Conservation (phyloP, 2,329 filamentous ascomycete genomes). For the Nemania sp. region DNA sequence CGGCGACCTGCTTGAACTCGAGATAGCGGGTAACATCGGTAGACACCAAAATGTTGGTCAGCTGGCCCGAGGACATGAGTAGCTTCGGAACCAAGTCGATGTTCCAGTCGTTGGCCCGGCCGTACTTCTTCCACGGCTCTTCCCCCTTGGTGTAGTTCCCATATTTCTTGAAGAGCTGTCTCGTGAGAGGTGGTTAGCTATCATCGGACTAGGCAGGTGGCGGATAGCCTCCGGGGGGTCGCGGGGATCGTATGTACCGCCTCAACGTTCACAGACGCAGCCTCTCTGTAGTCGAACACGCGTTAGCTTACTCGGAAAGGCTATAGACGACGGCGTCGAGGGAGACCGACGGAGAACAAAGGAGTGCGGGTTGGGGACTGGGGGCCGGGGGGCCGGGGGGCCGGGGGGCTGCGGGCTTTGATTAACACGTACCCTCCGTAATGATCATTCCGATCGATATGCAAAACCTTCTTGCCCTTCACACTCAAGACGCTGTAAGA, state of each 20-base stretch:
- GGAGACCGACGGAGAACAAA: conserved; percentile 19
- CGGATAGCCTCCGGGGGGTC: conserved; percentile 12
- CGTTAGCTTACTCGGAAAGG: conserved; percentile 25
- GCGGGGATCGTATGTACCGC: conserved; percentile 60
- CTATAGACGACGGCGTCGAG: conserved; percentile 33
- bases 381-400: no score
- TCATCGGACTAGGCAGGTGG: conserved; percentile 17
- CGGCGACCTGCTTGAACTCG: conserved; percentile 92
- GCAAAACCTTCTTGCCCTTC: conserved; percentile 98
- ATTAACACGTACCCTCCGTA: conserved; percentile 95
- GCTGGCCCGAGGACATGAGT: conserved; percentile 96
- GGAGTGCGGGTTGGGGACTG: no score
- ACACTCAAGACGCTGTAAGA: conserved; percentile 81
- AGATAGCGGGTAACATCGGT: conserved; percentile 90
- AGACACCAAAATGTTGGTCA: conserved; percentile 97
- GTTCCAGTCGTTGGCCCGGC: conserved; percentile 97
- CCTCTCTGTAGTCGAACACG: conserved; percentile 65
- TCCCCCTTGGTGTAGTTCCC: conserved; percentile 78
- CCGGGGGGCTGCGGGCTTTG: no score
- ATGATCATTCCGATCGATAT: conserved; percentile 98
- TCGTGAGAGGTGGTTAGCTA: conserved; percentile 20
- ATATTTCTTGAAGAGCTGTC: conserved; percentile 87
- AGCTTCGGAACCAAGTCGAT: conserved; percentile 98
- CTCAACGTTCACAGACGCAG: conserved; percentile 95
- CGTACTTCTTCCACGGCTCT: conserved; percentile 98